Conservation (phyloP, 495 filamentous ascomycete genomes). For the Daldinia vernicosa region DNA sequence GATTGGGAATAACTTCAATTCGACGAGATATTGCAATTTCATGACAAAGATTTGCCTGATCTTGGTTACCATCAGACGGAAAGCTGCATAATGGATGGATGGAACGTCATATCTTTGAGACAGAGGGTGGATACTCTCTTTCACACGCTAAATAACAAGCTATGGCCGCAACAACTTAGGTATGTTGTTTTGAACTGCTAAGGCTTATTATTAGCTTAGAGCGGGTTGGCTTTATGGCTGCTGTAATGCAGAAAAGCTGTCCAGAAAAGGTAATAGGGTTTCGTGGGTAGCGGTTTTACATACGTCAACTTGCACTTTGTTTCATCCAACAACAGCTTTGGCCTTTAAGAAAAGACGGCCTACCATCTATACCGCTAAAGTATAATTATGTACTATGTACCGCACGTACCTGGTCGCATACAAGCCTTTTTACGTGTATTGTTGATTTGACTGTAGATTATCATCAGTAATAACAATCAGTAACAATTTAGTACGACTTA, state of each 20-base stretch:
- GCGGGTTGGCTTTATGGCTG: slow-evolving; percentile 17
- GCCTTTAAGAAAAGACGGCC: background rate
- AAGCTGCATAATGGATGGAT: slow-evolving; percentile 27
- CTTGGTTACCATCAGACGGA: slow-evolving; percentile 32
- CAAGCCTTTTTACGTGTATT: no score
- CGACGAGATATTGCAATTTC: slow-evolving; percentile 9
- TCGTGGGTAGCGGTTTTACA: slow-evolving; percentile 5
- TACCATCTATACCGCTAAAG: background rate
- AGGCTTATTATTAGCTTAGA: background rate
- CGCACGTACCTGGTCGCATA: no score
- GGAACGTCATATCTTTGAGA: slow-evolving; percentile 30
- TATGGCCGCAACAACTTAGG: background rate
- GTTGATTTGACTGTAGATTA: no score
- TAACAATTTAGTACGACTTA: background rate
- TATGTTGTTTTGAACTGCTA: background rate
- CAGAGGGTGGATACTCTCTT: slow-evolving; percentile 10
- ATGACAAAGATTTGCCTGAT: slow-evolving; percentile 21
- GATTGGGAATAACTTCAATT: slow-evolving; percentile 40
- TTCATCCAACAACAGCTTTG: slow-evolving; percentile 1
- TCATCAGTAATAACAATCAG: no score
- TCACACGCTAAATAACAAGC: slow-evolving; percentile 32
- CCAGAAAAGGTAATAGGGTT: slow-evolving; percentile 30
- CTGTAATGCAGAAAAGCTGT: slow-evolving; percentile 34
- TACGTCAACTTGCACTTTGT: slow-evolving; percentile 26
- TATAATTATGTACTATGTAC: background rate